Evolutionary conservation across 768 basidiomycete species (phyloP), one percentile per base, ranked within the genome.

Genomic region (Hirschioporus abietinus): DNA sequence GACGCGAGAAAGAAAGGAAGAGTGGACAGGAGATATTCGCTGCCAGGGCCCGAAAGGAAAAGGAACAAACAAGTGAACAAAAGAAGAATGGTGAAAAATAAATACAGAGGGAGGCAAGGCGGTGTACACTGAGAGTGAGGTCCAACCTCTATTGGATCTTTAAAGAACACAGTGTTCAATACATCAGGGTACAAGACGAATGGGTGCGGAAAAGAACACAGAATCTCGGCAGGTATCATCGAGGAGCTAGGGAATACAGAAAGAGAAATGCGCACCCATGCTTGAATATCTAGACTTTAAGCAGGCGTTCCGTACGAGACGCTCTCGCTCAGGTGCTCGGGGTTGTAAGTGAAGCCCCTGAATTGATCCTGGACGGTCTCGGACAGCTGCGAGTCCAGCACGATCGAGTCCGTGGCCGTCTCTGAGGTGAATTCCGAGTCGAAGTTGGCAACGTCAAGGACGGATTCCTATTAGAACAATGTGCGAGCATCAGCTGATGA

Each of bases 341-440:
- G 91, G 75, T 93, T 93, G 76, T 93, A 94, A 5, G 92, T 94
- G 79, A 95, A 95, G 27, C 92, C 92, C 71, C 84, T 82, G 84
- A 99, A 99, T 76, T 96, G 94, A 72, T 95, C 94, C 76, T 99
- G 96, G 1, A 99, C 95, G 0, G 96, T 98, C 81, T 97, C 92
- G 18, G 93, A 95, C 42, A 99, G 80, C 27, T 87, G 89, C 3
- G 93, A 95, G 73, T 95, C 94, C 69, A 92, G 93, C 52, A 99
- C 96, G 65, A 99, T 95, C 1, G 94, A 96, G 77, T 99, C 96
- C 72, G 93, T 88, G 1, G 96, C 91, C 66, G 93, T 90, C 76
- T 99, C 96, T 68, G 90, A 92, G 30, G 96, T 98, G 75, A 99
- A 99, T 77, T 99, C 96, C 26, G 94, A 86, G 77, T 99, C 97